These are phyloP conservation scores for Luvunga scandens DNA, from an alignment of 345 rosid genomes.

Conservation along the genomic window DNA sequence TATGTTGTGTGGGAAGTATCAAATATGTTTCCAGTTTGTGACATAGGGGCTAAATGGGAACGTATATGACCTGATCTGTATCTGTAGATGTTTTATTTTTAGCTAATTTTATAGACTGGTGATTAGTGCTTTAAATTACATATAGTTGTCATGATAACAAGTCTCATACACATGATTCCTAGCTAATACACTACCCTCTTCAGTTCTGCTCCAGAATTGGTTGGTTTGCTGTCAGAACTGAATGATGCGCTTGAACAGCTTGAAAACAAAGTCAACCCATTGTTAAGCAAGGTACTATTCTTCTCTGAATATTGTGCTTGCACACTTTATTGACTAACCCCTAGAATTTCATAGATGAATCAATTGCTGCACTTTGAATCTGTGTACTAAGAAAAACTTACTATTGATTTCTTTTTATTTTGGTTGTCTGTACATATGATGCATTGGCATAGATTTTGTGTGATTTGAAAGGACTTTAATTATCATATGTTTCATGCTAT, in stretches of 20 bases:
- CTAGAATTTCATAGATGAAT: background rate
- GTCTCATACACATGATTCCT: background rate
- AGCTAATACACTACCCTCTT: background rate
- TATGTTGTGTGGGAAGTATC: background rate
- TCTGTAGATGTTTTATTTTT: background rate
- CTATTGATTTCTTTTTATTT: background rate
- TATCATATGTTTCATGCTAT: background rate
- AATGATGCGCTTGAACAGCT: constrained; percentile 68
- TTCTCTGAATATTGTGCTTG: background rate
- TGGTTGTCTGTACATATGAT: background rate
- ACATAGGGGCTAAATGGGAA: background rate
- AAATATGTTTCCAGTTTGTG: background rate
- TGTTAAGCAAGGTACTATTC: constrained; percentile 54
- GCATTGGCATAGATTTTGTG: background rate
- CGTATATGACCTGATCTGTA: background rate
- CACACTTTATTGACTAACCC: background rate
- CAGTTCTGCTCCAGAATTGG: constrained; percentile 96
- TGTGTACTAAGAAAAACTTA: background rate
- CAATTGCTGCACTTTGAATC: background rate
- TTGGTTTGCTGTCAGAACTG: constrained; percentile 82
- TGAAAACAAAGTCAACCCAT: constrained; percentile 66
- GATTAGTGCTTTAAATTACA: background rate
- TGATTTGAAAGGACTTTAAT: background rate
- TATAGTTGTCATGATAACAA: background rate
- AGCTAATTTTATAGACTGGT: background rate